Evolutionary conservation across 1,284 basidiomycete species (phyloP), one percentile per base, ranked within the genome.

Genomic region (Phylloboletellus chloephorus): DNA sequence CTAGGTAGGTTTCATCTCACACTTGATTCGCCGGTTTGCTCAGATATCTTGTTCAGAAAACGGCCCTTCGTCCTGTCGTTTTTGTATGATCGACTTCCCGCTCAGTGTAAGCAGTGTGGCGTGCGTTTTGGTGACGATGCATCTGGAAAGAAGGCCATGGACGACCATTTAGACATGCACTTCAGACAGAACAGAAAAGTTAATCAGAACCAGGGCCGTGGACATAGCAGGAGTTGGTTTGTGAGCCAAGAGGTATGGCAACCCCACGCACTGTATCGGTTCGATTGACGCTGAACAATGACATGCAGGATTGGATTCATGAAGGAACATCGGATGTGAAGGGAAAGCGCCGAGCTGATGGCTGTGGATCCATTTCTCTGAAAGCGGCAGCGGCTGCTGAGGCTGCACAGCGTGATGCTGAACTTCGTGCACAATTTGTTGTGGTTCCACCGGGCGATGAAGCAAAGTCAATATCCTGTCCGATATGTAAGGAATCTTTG

Each of bases 161-260:
- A 96, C 53, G 78, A 84, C 41, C 96, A 99, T 60, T 74, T 98
- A 52, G 96, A 99, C 62, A 89, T 92, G 86, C 96, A 99, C 66
- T 98, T 97, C 68, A 78, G 84, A 53, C 88, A 96, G 56, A 98
- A 98, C 59, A 78, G 88, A 50, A 87, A 92, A 60, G 85, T 89
- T 24, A 84, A 79, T 51, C 89, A 94, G 60, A 84, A 82, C 31
- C 69, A 78, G 7, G 88, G 88, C 0, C 77, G 95, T 47, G 93
- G 94, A 17, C 87, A 94, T 54, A 89, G 86, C 56, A 78, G 96
- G 13, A 83, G 85, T 50, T 98, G 94, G 95, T 89, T 96, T 45
- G 76, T 90, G 33, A 71, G 77, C 46, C 72, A 84, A 42, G 86
- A 95, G 64, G 93, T 92, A 66, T 46, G 88, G 7, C 12, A 9